phyloP scores from a whole-genome alignment of 352 stramenopile species.

The Nothophytophthora sp. region DNA sequence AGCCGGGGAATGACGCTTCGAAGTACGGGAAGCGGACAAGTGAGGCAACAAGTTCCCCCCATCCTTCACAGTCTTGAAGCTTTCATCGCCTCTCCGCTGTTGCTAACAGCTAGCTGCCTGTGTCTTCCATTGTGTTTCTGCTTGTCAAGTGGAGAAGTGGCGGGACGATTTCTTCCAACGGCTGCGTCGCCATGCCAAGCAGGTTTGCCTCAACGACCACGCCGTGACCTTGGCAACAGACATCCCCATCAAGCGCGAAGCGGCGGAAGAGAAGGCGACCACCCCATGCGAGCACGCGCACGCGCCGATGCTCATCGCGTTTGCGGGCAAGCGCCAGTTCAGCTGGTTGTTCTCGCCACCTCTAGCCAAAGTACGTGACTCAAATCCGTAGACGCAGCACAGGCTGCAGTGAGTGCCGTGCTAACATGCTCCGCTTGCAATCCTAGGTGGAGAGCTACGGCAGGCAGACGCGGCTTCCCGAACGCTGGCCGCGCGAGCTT shows the following conservation, averaged over 20 bases:
- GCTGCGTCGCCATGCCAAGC: conserved; percentile 50
- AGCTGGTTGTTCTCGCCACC: conserved; percentile 79
- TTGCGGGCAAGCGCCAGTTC: conserved; percentile 89
- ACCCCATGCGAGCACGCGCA: conserved; percentile 40
- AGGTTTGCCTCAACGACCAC: conserved; percentile 53
- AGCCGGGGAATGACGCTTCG: conserved; percentile 85
- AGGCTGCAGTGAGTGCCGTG: background rate
- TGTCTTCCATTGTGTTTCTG: background rate
- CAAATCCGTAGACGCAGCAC: background rate
- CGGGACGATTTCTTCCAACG: conserved; percentile 61
- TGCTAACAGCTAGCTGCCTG: background rate
- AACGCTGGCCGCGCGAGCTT: conserved; percentile 68
- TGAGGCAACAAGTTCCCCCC: conserved; percentile 15
- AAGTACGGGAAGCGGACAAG: conserved; percentile 75
- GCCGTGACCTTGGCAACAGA: background rate
- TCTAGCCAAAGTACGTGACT: conserved; percentile 43
- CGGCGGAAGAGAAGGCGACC: background rate
- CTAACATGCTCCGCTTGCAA: background rate
- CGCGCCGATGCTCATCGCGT: conserved; percentile 76
- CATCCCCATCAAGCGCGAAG: conserved; percentile 4
- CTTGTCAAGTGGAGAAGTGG: conserved; percentile 57
- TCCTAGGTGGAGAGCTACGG: conserved; percentile 55
- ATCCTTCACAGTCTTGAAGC: background rate
- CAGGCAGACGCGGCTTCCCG: conserved; percentile 55
- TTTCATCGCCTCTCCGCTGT: background rate